phyloP scores from a whole-genome alignment of 441 rosid genomes.

The Geranium incanum region DNA sequence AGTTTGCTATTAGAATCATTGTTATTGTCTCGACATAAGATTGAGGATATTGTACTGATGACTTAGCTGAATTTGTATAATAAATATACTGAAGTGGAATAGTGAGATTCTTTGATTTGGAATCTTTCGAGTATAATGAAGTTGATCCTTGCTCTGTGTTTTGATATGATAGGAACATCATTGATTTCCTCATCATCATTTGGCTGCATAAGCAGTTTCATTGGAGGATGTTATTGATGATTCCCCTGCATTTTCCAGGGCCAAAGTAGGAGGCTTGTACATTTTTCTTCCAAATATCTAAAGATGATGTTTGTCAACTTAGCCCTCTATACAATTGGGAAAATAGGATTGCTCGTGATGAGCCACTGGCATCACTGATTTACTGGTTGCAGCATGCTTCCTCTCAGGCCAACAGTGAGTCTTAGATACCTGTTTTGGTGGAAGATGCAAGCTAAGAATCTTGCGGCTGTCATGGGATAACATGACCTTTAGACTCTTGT shows the following conservation, averaged over 20 bases:
- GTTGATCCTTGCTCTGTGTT: conserved; percentile 9
- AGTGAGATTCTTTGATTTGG: conserved; percentile 4
- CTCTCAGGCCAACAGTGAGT: conserved; percentile 25
- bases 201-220: conserved; percentile 22
- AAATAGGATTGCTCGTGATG: conserved; percentile 14
- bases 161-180: conserved; percentile 10
- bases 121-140: conserved; percentile 4
- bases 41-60: conserved; percentile 2
- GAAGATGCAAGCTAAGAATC: conserved; percentile 23
- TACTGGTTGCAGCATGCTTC: conserved; percentile 21
- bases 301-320: conserved; percentile 29
- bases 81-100: neutral
- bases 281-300: conserved; percentile 27
- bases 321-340: conserved; percentile 24
- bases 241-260: conserved; percentile 45
- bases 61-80: neutral
- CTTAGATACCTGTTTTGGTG: conserved; percentile 22
- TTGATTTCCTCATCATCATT: conserved; percentile 11
- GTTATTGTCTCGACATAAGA: neutral
- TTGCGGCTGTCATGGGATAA: conserved; percentile 27
- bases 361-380: conserved; percentile 19
- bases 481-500: conserved; percentile 21
- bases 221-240: conserved; percentile 31
- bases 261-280: conserved; percentile 27
- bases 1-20: neutral